Conservation (phyloP, 2,329 filamentous ascomycete species). For the Exophiala dermatitidis region DNA sequence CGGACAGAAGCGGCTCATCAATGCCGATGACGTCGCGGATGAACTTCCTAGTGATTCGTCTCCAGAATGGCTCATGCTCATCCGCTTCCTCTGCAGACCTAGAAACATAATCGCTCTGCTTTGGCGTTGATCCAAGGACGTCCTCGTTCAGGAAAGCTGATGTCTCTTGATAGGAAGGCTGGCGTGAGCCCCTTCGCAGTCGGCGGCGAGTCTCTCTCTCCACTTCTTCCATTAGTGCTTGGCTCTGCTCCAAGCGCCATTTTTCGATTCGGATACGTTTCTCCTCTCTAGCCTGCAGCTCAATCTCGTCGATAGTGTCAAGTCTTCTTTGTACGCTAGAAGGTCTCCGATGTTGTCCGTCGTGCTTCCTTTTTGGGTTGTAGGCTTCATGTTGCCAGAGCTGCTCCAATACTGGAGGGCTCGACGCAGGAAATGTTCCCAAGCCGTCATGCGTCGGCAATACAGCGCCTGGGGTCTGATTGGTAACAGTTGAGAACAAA, state of each 20-base stretch:
- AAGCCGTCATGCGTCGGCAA: constrained; percentile 90
- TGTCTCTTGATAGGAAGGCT: constrained; percentile 14
- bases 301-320: constrained; percentile 51
- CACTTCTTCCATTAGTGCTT: constrained; percentile 77
- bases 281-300: constrained; percentile 59
- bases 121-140: constrained; percentile 24
- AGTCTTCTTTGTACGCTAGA: constrained; percentile 54
- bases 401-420: constrained; percentile 64
- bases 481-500: constrained; percentile 37
- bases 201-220: constrained; percentile 73
- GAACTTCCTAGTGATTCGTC: constrained; percentile 73
- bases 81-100: constrained; percentile 33
- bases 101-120: constrained; percentile 24
- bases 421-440: constrained; percentile 69
- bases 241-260: constrained; percentile 88
- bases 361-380: constrained; percentile 60
- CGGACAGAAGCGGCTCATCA: constrained; percentile 73
- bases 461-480: constrained; percentile 53
- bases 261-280: constrained; percentile 77
- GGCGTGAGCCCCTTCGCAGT: constrained; percentile 37
- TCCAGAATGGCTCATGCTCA: constrained; percentile 65
- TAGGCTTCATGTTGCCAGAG: constrained; percentile 83
- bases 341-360: constrained; percentile 42
- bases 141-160: constrained; percentile 18
- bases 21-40: constrained; percentile 87